phyloP scores from a whole-genome alignment of 495 filamentous ascomycete species.

The Hypoxylon lenormandii region DNA sequence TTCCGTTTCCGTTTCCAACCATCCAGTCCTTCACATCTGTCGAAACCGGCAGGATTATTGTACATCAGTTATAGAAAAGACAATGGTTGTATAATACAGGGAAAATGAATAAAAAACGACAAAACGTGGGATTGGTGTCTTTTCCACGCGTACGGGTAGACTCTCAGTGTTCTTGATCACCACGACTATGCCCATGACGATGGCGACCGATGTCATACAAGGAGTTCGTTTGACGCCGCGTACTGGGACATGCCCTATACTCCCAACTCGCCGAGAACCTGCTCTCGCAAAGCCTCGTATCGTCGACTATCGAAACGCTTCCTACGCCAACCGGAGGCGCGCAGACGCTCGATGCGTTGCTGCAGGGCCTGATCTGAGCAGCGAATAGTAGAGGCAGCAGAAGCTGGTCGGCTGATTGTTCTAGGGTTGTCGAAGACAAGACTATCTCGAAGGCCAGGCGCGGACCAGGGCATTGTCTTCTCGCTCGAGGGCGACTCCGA shows the following conservation, averaged over 20 bases:
- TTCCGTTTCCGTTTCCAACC: background rate
- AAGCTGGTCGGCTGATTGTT: conserved; percentile 35
- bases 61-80: background rate
- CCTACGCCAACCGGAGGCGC: conserved; percentile 61
- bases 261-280: conserved; percentile 58
- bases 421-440: conserved; percentile 18
- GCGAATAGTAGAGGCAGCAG: conserved; percentile 29
- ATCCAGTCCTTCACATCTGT: background rate
- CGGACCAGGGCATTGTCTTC: conserved; percentile 21
- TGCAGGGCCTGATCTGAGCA: conserved; percentile 41
- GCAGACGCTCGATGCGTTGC: conserved; percentile 61
- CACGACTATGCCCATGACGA: background rate
- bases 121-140: background rate
- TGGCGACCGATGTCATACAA: background rate
- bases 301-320: conserved; percentile 62
- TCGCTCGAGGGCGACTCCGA: conserved; percentile 6
- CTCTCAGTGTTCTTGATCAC: too few species aligned
- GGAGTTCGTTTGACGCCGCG: background rate
- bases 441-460: conserved; percentile 21
- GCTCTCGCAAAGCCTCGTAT: conserved; percentile 64
- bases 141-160: background rate
- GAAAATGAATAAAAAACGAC: conserved; percentile 13
- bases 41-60: background rate
- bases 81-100: conserved; percentile 18
- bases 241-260: conserved; percentile 20